Base-by-base conservation (phyloP, 148 eudicot species). In the Dianthus caryophyllus region DNA sequence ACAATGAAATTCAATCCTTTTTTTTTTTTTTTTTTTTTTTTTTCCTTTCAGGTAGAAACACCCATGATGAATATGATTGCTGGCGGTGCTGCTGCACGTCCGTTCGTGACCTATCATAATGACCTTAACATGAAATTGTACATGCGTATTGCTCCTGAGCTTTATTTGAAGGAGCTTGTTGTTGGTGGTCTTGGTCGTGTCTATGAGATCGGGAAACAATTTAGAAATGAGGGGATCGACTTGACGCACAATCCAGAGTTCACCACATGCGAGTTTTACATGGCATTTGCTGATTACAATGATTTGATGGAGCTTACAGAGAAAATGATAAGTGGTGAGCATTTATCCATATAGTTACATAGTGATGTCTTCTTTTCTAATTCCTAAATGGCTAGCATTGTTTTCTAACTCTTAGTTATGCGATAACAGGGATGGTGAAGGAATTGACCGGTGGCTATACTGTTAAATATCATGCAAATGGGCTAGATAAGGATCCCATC, bases 51-150 rank as follows among this genome's bases (percentile, higher is more conserved):
- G 96, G 97, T 94, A 66, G 99, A 94, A 81, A 94, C 97, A 24
- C 97, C 97, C 5, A 88, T 88, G 96, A 90, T 90, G 99, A 94
- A 94, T 76, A 84, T 94, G 96, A 90, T 90, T 79, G 78, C 97
- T 72, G 99, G 99, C 9, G 99, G 99, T 73, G 99, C 99, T 20
- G 90, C 99, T 71, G 99, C 99, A 20, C 89, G 95, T 24, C 99
- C 99, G 50, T 94, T 94, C 85, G 86, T 83, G 51, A 94, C 97
- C 61, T 83, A 88, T 82, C 99, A 90, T 79, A 94, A 94, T 79
- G 99, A 94, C 8, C 81, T 94, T 56, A 85, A 88, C 70, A 86
- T 90, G 97, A 86, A 51, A 74, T 81, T 94, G 47, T 90, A n/a
- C 75, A 94, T 94, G 98, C 89, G 98, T 46, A 84, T 94, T 79